Evolutionary conservation across 2,329 filamentous ascomycete genomes (phyloP), one percentile per base, ranked within the genome.

Genomic region (Ascochyta lentis): DNA sequence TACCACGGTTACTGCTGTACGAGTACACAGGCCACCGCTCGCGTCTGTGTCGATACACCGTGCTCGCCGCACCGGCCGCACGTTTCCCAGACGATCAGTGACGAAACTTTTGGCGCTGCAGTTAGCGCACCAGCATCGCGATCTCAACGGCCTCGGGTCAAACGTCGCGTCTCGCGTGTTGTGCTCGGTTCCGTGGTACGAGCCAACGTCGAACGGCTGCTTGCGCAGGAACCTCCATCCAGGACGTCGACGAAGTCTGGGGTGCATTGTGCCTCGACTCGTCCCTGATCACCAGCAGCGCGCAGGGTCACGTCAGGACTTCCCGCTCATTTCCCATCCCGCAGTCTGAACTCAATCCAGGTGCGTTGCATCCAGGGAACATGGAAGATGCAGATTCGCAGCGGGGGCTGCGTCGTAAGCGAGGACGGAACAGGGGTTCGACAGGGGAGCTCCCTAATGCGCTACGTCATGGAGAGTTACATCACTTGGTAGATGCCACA

Each of bases 401-500:
- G 55, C 53, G 47, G 42, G 41, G 45, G 16, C 48, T 44, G 50
- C 41, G 39, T 55, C 39, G 54, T 57, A 62, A 63, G 62, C 60
- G 62, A 65, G 39, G 31, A 24, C 54, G 22, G 27, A n/a, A 45
- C 50, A 55, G 29, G 50, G 49, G 22, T 50, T 24, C 0, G 33
- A 39, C 59, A 57, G 40, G 60, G 60, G 56, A 58, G 29, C 7
- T 40, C 34, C 65, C 58, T 54, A 54, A 56, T 61, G 41, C 61
- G 57, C 61, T 63, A 62, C 59, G 60, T 61, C 58, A 63, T 59
- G 26, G 35, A 35, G 3, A 37, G 37, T 34, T 27, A 55, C 55
- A 43, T 61, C 55, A 57, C 29, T 40, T 40, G 33, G 22, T 48
- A 50, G 37, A 49, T 56, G 51, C 49, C 46, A 50, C 57, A 64